A percentile compares a stretch with the other conserved stretches of the same genome.
Conservation (phyloP, 2,329 filamentous ascomycete genomes). For the Laburnicola sp. region DNA sequence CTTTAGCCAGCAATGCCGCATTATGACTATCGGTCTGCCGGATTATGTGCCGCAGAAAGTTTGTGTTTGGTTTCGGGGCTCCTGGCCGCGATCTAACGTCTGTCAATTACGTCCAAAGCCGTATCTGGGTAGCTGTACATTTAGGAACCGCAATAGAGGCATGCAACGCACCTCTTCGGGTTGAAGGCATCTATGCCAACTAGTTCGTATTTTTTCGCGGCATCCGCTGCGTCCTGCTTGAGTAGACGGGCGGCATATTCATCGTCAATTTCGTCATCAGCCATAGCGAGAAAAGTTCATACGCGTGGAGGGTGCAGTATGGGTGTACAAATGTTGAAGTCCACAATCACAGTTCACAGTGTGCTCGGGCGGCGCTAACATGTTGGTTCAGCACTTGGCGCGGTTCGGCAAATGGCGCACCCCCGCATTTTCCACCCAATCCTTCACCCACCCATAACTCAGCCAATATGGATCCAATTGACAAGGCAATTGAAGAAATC, state of each 20-base stretch:
- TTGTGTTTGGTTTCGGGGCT: constrained; percentile 84
- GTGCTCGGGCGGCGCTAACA: too few species aligned
- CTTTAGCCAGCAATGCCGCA: constrained; percentile 78
- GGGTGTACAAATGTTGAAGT: constrained; percentile 5
- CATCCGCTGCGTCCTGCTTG: constrained; percentile 75
- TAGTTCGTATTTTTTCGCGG: constrained; percentile 72
- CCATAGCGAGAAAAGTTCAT: constrained; percentile 20
- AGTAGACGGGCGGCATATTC: constrained; percentile 81
- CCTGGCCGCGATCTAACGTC: constrained; percentile 61
- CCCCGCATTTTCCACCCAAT: too few species aligned
- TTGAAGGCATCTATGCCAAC: constrained; percentile 72
- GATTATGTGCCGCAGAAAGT: constrained; percentile 86
- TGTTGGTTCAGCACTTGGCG: too few species aligned
- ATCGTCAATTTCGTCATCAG: constrained; percentile 56
- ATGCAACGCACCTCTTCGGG: constrained; percentile 53
- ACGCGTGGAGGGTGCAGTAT: constrained; percentile 2
- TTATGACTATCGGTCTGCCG: constrained; percentile 89
- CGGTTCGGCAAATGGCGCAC: too few species aligned
- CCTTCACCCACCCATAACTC: too few species aligned
- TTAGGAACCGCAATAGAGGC: constrained; percentile 5
- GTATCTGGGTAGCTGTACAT: constrained; percentile 1
- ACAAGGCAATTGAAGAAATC: too few species aligned
- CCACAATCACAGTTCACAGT: too few species aligned
- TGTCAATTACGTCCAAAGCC: constrained; percentile 1
- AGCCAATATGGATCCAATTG: too few species aligned